Evolutionary conservation across 2,329 filamentous ascomycete genomes (phyloP), one percentile per base, ranked within the genome.

Genomic region (Fusarium nisikadoi): DNA sequence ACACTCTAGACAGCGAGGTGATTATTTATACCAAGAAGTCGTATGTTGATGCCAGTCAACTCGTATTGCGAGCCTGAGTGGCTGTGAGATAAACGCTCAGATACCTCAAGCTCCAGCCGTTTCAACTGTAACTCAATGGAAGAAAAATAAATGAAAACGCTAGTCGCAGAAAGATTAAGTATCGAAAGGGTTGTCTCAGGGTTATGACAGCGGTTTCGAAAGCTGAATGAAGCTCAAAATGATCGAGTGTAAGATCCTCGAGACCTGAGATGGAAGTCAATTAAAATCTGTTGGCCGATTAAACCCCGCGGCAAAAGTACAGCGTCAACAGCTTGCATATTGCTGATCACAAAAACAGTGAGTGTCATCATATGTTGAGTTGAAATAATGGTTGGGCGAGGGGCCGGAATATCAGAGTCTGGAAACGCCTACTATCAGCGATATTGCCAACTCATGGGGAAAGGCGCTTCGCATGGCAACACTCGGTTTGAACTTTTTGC

Each of bases 381-480:
- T 23, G n/a, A 23, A 23, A 35, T 20, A 31, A 38, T 33, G 12
- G 19, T 31, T 25, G 20, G 53, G n/a, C 12, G 13, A 42, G 35
- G 12, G 11, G 31, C 25, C 20, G 19, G 14, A 53, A 33, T 33
- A 39, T 39, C 16, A 49, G 38, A 41, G 38, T 17, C 27, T 19
- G 6, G 12, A 58, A 57, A 58, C 53, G 39, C 20, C 35, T 36
- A 43, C 59, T 27, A 46, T 20, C 33, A 45, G 16, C 23, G 23
- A 62, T 38, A n/a, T 19, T 33, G 16, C 42, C 27, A 35, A 52
- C 50, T 49, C 36, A 36, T 43, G 16, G 33, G n/a, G 35, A 8
- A 25, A 31, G 14, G 65, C 53, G 54, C 59, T 54, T 68, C 49
- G 56, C 64, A 65, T 65, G 27, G 55, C 65, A 23, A 23, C 43